Percentiles rank a stretch among this genome's conserved stretches.
Evolutionary conservation across 75 land plant genomes (phyloP).

Genomic region (Pinus albicaulis): DNA sequence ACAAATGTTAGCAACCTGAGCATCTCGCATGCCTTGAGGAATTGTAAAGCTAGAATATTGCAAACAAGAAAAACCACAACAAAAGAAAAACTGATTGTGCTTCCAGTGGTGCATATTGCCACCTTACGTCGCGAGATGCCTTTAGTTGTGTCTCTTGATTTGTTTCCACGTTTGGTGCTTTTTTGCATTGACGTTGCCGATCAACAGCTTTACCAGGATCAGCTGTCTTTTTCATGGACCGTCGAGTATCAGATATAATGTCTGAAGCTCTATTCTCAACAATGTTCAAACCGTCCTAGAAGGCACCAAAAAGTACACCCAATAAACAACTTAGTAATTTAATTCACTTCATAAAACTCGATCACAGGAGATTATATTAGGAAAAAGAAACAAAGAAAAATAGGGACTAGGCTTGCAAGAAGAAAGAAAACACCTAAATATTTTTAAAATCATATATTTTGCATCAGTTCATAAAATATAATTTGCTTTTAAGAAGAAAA

Average conservation of each 20-base stretch:
- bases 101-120: constrained; percentile 35
- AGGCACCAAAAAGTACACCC: not conserved
- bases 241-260: constrained; percentile 60
- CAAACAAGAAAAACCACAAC: constrained; percentile 9
- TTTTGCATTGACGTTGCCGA: constrained; percentile 1
- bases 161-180: constrained; percentile 18
- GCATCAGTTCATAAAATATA: too few relatives aligned
- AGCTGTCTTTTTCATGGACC: constrained; percentile 4
- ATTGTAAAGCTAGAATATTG: not conserved
- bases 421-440: too few relatives aligned
- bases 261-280: constrained; percentile 80
- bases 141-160: constrained; percentile 80
- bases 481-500: too few relatives aligned
- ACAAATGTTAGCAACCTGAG: not conserved
- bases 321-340: not conserved
- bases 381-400: too few relatives aligned
- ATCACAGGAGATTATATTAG: too few relatives aligned
- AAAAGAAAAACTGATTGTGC: constrained; percentile 2
- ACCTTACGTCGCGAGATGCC: constrained; percentile 99
- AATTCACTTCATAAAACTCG: too few relatives aligned
- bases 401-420: too few relatives aligned
- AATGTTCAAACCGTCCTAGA: constrained; percentile 58
- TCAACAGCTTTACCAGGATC: not conserved
- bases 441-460: too few relatives aligned
- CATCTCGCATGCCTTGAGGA: not conserved